A percentile compares a stretch with the other conserved stretches of the same genome.
phyloP scores from a whole-genome alignment of 805 yeast species.

The Novakomyces olei region DNA sequence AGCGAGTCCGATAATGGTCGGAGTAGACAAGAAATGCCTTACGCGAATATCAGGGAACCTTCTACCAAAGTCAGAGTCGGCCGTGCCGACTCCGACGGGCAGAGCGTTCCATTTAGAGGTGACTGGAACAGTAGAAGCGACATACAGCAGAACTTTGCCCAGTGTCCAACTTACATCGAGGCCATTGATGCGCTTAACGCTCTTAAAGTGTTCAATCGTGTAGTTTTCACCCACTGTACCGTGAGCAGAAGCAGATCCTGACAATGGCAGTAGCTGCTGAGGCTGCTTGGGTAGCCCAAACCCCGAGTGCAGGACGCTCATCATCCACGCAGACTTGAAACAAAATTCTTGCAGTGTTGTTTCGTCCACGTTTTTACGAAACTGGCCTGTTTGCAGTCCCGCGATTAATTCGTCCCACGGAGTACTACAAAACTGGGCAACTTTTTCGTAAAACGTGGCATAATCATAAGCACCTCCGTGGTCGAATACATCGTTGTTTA shows the following conservation, averaged over 20 bases:
- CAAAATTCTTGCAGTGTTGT: slow-evolving; percentile 54
- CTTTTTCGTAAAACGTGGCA: slow-evolving; percentile 38
- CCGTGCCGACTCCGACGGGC: too few species aligned
- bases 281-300: slow-evolving; percentile 47
- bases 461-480: slow-evolving; percentile 79
- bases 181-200: slow-evolving; percentile 61
- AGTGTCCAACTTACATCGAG: slow-evolving; percentile 87
- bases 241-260: not conserved
- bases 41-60: too few species aligned
- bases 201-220: slow-evolving; percentile 32
- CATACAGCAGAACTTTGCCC: slow-evolving; percentile 67
- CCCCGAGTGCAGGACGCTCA: slow-evolving; percentile 77
- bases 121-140: slow-evolving; percentile 39
- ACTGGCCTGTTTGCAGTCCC: slow-evolving; percentile 31
- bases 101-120: too few species aligned
- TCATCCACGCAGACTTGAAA: slow-evolving; percentile 87
- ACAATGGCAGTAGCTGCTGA: not conserved
- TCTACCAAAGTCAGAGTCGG: too few species aligned
- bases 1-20: too few species aligned
- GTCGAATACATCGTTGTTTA: slow-evolving; percentile 60
- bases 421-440: slow-evolving; percentile 50
- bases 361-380: slow-evolving; percentile 31
- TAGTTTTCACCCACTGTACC: not conserved
- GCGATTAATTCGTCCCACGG: slow-evolving; percentile 38
- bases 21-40: too few species aligned